Conservation (phyloP, 2,329 filamentous ascomycete genomes). For the Fusarium illudens region DNA sequence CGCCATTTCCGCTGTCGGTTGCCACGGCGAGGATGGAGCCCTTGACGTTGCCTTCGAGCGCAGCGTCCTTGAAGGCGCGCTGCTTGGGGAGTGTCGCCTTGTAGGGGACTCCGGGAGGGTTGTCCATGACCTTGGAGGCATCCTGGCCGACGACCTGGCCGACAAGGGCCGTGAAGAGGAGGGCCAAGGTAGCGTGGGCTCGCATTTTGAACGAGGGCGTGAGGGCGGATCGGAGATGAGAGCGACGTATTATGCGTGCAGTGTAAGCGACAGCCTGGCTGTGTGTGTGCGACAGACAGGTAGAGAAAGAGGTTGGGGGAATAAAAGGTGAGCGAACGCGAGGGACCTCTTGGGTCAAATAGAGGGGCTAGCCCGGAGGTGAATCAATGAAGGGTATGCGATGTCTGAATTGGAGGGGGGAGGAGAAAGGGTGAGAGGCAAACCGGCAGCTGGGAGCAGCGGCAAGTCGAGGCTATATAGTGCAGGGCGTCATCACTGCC, state of each 20-base stretch:
- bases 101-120: slow-evolving; percentile 64
- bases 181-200: slow-evolving; percentile 33
- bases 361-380: slow-evolving; percentile 22
- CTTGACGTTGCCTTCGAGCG: slow-evolving; percentile 61
- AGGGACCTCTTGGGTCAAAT: slow-evolving; percentile 24
- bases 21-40: slow-evolving; percentile 60
- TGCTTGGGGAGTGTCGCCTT: slow-evolving; percentile 63
- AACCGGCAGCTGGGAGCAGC: slow-evolving; percentile 5
- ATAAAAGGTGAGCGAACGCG: slow-evolving; percentile 18
- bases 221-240: not conserved
- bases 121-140: slow-evolving; percentile 62
- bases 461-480: slow-evolving; percentile 21
- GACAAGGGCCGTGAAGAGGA: slow-evolving; percentile 42
- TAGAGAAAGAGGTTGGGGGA: not conserved
- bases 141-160: slow-evolving; percentile 48
- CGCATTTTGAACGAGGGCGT: slow-evolving; percentile 32
- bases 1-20: slow-evolving; percentile 60
- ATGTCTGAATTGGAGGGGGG: not conserved
- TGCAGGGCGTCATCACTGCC: slow-evolving; percentile 18
- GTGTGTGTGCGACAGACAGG: not conserved
- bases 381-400: slow-evolving; percentile 16
- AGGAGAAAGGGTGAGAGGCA: not conserved
- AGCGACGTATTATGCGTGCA: slow-evolving; percentile 5
- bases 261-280: slow-evolving; percentile 11
- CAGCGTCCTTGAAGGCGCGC: slow-evolving; percentile 59